These are phyloP conservation scores for Hypoxylon fragiforme DNA, from an alignment of 495 filamentous ascomycete genomes.

Conservation along the genomic window DNA sequence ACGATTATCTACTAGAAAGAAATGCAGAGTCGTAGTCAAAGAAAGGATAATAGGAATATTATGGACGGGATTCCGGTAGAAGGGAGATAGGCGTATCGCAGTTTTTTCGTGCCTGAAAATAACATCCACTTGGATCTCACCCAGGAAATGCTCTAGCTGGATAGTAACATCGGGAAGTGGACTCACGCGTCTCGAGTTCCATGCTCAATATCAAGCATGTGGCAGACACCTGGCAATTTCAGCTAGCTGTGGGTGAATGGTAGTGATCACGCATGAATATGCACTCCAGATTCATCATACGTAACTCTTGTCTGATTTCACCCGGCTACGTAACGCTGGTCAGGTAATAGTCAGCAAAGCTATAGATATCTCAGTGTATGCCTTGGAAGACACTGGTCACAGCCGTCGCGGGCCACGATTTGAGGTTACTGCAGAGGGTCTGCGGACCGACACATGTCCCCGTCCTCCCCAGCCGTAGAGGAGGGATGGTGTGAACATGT, in stretches of 20 bases:
- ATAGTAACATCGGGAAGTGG: conserved; percentile 15
- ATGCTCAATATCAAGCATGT: conserved; percentile 30
- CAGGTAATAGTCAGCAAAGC: conserved; percentile 17
- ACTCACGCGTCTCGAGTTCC: conserved; percentile 19
- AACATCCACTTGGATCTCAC: conserved; percentile 25
- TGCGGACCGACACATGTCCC: conserved; percentile 38
- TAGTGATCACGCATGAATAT: conserved; percentile 15
- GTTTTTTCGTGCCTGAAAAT: conserved; percentile 27
- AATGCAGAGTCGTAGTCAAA: conserved; percentile 18
- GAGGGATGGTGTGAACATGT: conserved; percentile 35
- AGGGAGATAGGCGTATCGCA: conserved; percentile 12
- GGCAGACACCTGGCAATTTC: conserved; percentile 26
- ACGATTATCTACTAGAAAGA: conserved; percentile 5
- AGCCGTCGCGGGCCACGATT: conserved; percentile 19
- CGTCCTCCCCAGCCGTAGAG: conserved; percentile 17
- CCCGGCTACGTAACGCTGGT: conserved; percentile 19
- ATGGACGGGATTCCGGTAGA: conserved; percentile 18
- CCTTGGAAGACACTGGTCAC: conserved; percentile 10
- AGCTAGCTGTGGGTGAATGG: conserved; percentile 3
- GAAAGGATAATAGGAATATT: conserved; percentile 16
- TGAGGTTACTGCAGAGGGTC: conserved; percentile 37
- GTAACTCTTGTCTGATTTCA: conserved; percentile 33
- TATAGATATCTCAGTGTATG: conserved; percentile 8
- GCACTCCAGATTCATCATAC: conserved; percentile 30
- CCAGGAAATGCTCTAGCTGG: conserved; percentile 15